A percentile compares a stretch with the other conserved stretches of the same genome.
Evolutionary conservation across 257 asterid species (phyloP).

Genomic region (Voacanga thouarsii): DNA sequence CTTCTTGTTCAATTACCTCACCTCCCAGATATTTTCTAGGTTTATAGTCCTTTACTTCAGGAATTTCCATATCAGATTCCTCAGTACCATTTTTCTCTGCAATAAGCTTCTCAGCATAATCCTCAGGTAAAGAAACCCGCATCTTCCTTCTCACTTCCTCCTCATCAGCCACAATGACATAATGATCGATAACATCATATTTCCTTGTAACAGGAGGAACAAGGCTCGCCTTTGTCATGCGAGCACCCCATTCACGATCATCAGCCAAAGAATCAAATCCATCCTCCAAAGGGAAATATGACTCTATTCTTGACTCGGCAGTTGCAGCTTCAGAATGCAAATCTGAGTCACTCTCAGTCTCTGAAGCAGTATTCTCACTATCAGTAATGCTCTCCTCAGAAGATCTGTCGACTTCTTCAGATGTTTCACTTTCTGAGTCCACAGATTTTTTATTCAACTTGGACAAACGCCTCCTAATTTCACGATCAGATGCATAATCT

Average conservation of each 20-base stretch:
- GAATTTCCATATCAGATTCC: constrained; percentile 99
- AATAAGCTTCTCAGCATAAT: constrained; percentile 74
- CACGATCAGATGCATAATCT: constrained; percentile 86
- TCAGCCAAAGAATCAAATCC: constrained; percentile 80
- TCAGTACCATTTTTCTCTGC: constrained; percentile 91
- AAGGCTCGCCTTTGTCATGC: constrained; percentile 95
- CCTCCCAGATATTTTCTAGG: constrained; percentile 84
- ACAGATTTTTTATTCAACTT: constrained; percentile 69
- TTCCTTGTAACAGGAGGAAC: constrained; percentile 98
- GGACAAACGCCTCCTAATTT: constrained; percentile 79
- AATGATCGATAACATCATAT: constrained; percentile 88
- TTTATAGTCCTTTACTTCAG: constrained; percentile 90
- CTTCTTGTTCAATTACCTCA: constrained; percentile 99
- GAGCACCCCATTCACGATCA: constrained; percentile 99
- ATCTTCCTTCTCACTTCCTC: constrained; percentile 93
- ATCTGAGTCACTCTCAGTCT: constrained; percentile 80
- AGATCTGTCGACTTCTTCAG: constrained; percentile 72
- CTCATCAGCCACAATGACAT: constrained; percentile 88
- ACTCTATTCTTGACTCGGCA: constrained; percentile 55
- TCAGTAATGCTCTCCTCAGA: constrained; percentile 64
- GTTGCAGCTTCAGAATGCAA: constrained; percentile 49
- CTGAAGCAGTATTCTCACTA: constrained; percentile 76
- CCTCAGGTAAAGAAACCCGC: constrained; percentile 94
- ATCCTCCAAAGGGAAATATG: constrained; percentile 59
- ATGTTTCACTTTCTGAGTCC: constrained; percentile 82